phyloP scores from a whole-genome alignment of 257 asterid species.

The Linderniella brevidens region DNA sequence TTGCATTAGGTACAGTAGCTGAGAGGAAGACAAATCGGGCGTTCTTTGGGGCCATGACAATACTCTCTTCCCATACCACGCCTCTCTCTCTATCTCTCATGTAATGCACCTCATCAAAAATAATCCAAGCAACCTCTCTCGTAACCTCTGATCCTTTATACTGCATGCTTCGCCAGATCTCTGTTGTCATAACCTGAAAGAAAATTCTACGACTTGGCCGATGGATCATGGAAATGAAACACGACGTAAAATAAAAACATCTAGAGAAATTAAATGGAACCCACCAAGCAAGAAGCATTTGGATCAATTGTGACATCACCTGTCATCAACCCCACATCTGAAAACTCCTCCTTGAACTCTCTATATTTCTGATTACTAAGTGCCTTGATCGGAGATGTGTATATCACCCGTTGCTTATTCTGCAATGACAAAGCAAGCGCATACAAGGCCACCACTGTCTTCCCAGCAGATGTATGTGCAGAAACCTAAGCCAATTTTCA shows the following conservation, averaged over 20 bases:
- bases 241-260: constrained; percentile 3
- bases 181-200: constrained; percentile 94
- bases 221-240: background rate
- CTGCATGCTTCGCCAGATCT: constrained; percentile 98
- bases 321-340: constrained; percentile 97
- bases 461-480: constrained; percentile 95
- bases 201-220: constrained; percentile 10
- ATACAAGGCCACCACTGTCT: constrained; percentile 87
- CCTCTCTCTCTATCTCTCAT: constrained; percentile 98
- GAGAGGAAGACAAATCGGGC: constrained; percentile 84
- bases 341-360: constrained; percentile 95
- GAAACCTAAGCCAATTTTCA: constrained; percentile 40
- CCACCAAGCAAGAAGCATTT: constrained; percentile 92
- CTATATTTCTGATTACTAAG: constrained; percentile 93
- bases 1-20: constrained; percentile 91
- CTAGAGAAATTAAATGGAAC: constrained; percentile 15
- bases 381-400: constrained; percentile 92
- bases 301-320: constrained; percentile 98
- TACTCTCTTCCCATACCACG: constrained; percentile 97
- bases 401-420: constrained; percentile 77
- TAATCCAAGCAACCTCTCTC: constrained; percentile 93
- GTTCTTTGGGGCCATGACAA: constrained; percentile 87
- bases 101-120: constrained; percentile 97
- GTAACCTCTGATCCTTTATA: constrained; percentile 89
- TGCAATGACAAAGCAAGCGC: constrained; percentile 83